Evolutionary conservation across 768 basidiomycete genomes (phyloP).

Genomic region (Gautieria morchelliformis): DNA sequence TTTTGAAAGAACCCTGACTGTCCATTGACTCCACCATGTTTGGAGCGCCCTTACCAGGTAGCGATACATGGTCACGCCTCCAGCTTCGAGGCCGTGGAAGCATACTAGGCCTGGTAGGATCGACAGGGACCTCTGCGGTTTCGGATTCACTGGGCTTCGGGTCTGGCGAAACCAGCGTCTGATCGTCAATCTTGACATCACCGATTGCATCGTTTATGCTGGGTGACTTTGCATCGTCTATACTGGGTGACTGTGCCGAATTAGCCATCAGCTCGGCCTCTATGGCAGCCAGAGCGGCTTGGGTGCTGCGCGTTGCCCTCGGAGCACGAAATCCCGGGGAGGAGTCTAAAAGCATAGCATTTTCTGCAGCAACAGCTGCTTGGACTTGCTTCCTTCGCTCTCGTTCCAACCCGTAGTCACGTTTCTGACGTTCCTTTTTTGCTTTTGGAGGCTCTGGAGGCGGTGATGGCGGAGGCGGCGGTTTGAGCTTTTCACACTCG

Average conservation of each 20-base stretch:
- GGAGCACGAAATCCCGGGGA: conserved; percentile 40
- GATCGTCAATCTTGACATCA: conserved; percentile 16
- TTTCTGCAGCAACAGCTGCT: conserved; percentile 14
- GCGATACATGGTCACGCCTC: neutral
- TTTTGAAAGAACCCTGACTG: conserved; percentile 59
- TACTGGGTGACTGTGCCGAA: neutral
- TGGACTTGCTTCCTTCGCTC: conserved; percentile 14
- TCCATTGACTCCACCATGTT: conserved; percentile 65
- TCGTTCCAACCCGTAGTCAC: conserved; percentile 14
- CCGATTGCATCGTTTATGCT: conserved; percentile 11
- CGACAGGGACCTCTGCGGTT: neutral
- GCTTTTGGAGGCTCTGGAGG: conserved; percentile 17
- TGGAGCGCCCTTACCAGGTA: conserved; percentile 29
- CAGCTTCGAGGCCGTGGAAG: neutral
- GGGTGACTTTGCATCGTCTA: conserved; percentile 1
- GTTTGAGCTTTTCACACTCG: conserved; percentile 54
- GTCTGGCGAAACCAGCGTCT: neutral
- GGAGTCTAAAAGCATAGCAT: conserved; percentile 24
- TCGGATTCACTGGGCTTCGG: neutral
- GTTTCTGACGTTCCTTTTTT: neutral
- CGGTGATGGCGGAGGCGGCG: conserved; percentile 38
- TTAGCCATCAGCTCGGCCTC: conserved; percentile 28
- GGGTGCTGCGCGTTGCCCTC: conserved; percentile 33
- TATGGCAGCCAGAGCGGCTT: conserved; percentile 33
- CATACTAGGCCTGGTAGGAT: neutral